Evolutionary conservation across 129 eudicot species (phyloP).

Genomic region (Centaurea solstitialis): DNA sequence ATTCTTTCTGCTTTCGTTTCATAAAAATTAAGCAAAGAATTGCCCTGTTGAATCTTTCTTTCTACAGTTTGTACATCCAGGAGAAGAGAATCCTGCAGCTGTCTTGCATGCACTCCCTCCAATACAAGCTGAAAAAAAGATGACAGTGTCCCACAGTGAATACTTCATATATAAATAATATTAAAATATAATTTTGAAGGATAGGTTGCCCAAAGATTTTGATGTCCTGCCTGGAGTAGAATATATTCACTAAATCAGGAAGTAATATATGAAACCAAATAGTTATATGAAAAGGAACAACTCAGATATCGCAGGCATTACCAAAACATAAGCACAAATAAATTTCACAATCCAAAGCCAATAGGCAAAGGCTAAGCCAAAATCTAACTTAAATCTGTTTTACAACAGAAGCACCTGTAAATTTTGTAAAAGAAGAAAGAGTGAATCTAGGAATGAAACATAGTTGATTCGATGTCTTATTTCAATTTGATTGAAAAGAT

Average conservation of each 20-base stretch:
- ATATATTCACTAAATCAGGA: neutral
- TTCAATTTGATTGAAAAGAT: neutral
- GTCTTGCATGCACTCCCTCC: constrained; percentile 81
- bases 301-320: neutral
- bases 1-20: constrained; percentile 70
- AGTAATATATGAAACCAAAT: neutral
- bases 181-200: neutral
- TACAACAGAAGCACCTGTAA: neutral
- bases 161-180: neutral
- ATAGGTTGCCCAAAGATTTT: neutral
- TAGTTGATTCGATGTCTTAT: neutral
- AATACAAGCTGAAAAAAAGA: constrained; percentile 69
- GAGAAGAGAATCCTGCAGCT: constrained; percentile 52
- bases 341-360: neutral
- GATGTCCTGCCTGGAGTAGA: neutral
- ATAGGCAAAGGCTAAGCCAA: neutral
- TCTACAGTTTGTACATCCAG: constrained; percentile 62
- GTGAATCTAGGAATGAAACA: neutral
- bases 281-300: neutral
- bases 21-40: constrained; percentile 42
- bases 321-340: neutral
- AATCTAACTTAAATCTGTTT: neutral
- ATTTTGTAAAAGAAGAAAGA: neutral
- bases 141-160: constrained; percentile 4
- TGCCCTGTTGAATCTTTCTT: constrained; percentile 59